phyloP scores from a whole-genome alignment of 2,329 filamentous ascomycete species.

The Aspergillus aculeatus region DNA sequence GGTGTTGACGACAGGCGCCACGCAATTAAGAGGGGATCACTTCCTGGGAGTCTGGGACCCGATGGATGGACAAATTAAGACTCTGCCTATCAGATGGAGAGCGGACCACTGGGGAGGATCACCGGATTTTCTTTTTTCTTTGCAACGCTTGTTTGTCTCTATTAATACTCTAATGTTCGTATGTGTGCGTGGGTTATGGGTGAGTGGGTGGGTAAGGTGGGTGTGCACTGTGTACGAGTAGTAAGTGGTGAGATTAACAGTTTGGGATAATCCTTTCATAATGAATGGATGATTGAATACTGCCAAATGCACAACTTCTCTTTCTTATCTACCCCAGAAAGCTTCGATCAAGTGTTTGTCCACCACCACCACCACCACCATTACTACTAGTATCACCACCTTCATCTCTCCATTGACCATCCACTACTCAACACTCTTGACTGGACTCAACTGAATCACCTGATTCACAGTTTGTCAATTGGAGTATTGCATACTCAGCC shows the following conservation, averaged over 20 bases:
- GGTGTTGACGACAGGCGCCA: conserved; percentile 29
- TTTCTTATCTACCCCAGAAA: background rate
- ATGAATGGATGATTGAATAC: background rate
- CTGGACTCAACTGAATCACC: background rate
- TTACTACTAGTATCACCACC: background rate
- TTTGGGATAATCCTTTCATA: background rate
- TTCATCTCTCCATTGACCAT: background rate
- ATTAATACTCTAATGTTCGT: background rate
- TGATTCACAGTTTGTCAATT: background rate
- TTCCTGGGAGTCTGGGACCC: background rate
- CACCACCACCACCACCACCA: background rate
- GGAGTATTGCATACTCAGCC: background rate
- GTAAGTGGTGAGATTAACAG: background rate
- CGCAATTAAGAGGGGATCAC: conserved; percentile 23
- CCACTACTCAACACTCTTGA: background rate
- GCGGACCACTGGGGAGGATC: conserved; percentile 12
- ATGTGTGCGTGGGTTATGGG: no score
- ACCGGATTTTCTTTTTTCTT: background rate
- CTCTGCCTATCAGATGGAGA: conserved; percentile 19
- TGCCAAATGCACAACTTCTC: background rate
- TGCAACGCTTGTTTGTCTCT: background rate
- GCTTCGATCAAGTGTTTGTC: background rate
- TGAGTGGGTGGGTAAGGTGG: no score
- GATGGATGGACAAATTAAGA: conserved; percentile 14
- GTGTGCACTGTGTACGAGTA: no score